phyloP scores from a whole-genome alignment of 257 asterid species.

The Osmanthus fragrans region DNA sequence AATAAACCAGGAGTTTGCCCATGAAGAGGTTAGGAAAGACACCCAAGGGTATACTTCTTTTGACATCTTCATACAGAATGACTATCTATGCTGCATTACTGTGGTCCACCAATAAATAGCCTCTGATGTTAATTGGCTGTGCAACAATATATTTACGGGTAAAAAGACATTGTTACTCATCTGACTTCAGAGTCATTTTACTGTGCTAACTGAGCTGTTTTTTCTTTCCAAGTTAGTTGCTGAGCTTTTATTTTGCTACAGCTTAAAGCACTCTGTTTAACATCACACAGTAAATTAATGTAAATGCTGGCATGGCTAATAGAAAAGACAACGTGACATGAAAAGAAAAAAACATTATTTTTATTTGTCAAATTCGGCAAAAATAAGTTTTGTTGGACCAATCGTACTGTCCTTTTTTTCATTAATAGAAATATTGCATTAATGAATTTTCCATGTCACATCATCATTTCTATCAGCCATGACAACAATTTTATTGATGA shows the following conservation, averaged over 20 bases:
- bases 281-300: not conserved
- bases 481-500: not conserved
- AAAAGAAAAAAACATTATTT: not conserved
- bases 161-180: not conserved
- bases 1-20: not conserved
- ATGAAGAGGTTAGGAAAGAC: not conserved
- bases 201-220: not conserved
- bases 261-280: not conserved
- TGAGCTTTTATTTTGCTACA: not conserved
- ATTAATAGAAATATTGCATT: not conserved
- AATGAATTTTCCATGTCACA: not conserved
- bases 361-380: not conserved
- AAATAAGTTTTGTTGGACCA: not conserved
- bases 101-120: not conserved
- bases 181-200: not conserved
- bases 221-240: not conserved
- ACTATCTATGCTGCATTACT: not conserved
- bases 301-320: not conserved
- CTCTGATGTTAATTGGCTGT: not conserved
- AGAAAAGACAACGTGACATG: not conserved
- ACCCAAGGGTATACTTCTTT: not conserved
- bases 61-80: slow-evolving; percentile 1
- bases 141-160: not conserved
- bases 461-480: not conserved
- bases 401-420: not conserved